A percentile compares a stretch with the other conserved stretches of the same genome.
Conservation (phyloP, 1,139 yeast species). For the Hansenula anomala region DNA sequence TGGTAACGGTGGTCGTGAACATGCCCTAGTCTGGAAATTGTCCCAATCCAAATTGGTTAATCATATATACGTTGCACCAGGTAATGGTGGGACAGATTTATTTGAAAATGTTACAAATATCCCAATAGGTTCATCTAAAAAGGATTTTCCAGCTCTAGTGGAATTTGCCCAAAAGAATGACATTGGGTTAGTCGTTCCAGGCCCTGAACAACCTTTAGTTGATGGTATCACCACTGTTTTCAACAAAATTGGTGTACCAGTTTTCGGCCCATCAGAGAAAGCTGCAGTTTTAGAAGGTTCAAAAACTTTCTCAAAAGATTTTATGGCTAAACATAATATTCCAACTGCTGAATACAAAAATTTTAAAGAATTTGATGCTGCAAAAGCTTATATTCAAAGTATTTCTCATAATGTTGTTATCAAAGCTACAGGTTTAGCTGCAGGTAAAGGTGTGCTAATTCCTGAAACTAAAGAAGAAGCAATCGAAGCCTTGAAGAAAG, state of each 20-base stretch:
- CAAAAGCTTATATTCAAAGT: conserved; percentile 61
- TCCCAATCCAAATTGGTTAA: conserved; percentile 70
- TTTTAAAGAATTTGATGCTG: conserved; percentile 72
- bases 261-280: conserved; percentile 86
- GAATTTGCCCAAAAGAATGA: conserved; percentile 66
- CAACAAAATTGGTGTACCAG: conserved; percentile 79
- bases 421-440: conserved; percentile 98
- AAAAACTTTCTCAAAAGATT: conserved; percentile 88
- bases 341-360: conserved; percentile 91
- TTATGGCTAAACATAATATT: conserved; percentile 86
- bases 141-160: conserved; percentile 54
- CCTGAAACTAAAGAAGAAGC: conserved; percentile 88
- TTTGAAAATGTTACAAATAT: conserved; percentile 64
- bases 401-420: conserved; percentile 79
- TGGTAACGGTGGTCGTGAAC: conserved; percentile 99
- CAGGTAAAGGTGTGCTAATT: conserved; percentile 96
- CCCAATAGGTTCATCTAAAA: conserved; percentile 56
- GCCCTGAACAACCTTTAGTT: conserved; percentile 98
- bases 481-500: conserved; percentile 71
- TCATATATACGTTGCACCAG: conserved; percentile 88
- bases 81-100: conserved; percentile 86
- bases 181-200: conserved; percentile 83
- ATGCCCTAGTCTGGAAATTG: conserved; percentile 91
- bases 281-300: conserved; percentile 98
- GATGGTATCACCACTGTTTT: conserved; percentile 82